Base-by-base conservation (phyloP, 1,284 basidiomycete genomes). In the Anthracocystis walkeri region DNA sequence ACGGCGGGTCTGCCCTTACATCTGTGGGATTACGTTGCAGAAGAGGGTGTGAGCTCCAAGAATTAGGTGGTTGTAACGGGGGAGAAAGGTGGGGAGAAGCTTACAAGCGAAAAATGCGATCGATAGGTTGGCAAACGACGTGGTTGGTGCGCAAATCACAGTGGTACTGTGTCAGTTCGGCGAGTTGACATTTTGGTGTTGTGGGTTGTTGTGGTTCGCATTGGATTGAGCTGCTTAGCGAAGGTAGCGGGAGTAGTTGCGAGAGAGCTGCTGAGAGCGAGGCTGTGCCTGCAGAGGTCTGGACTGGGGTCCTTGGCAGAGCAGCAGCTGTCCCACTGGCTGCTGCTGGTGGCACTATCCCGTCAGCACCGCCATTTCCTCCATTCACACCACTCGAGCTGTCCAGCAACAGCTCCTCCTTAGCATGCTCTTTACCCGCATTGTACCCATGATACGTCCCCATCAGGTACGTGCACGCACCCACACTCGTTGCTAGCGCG, bases 21-120 rank as follows among this genome's bases (percentile, higher is more conserved):
- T 29, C 69, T 72, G 51, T 51, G 16, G 29, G 11, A 25, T n/a
- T 5, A 8, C 23, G 20, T 21, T 3, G 25, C 0, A 18, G 5
- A n/a, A 20, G 14, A 7, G 4, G 2, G 41, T 21, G 23, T 41
- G 6, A 23, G 12, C 12, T 33, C 7, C 8, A n/a, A 6, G 21
- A 11, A 8, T 33, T 10, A 29, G 14, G 14, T 27, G 29, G 20
- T 20, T 8, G 7, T 16, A 12, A 27, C n/a, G 46, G 11, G 29
- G n/a, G 44, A 10, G 11, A 21, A 4, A 33, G 14, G 14, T 16
- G 23, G 2, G 16, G 8, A 16, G 48, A 8, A 12, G 14, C 69
- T 59, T 61, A 73, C 68, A 74, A 65, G 48, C 77, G 74, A 25
- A 80, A 80, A 50, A 80, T 68, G 4, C 79, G 77, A 55, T 80